Evolutionary conservation across 345 rosid genomes (phyloP).

Genomic region (Hibiscus tridactylites): DNA sequence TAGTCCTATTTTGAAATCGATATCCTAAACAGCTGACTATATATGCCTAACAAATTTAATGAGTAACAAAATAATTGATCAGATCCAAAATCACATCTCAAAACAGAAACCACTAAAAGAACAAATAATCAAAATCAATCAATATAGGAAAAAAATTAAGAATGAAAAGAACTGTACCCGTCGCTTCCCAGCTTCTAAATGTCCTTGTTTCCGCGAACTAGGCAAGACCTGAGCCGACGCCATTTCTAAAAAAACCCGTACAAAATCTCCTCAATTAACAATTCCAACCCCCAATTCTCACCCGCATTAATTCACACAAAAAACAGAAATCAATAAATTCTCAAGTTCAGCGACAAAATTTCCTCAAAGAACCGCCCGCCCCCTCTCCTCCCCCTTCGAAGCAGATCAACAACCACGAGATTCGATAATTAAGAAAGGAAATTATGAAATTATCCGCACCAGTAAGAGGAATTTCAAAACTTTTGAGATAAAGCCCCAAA

Average conservation of each 20-base stretch:
- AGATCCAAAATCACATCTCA: not conserved
- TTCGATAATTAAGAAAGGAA: not conserved
- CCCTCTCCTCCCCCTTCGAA: not conserved
- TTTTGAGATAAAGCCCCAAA: not conserved
- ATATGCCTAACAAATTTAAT: not conserved
- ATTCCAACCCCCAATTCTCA: not conserved
- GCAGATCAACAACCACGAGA: constrained; percentile 8
- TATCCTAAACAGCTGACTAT: not conserved
- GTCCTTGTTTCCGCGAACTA: constrained; percentile 67
- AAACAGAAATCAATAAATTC: not conserved
- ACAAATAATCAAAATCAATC: not conserved
- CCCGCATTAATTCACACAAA: constrained; percentile 12
- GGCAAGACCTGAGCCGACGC: constrained; percentile 92
- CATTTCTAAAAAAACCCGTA: constrained; percentile 37
- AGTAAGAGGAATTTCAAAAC: not conserved
- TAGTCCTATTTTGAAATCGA: not conserved
- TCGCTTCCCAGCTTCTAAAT: constrained; percentile 86
- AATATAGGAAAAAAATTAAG: no score
- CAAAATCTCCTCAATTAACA: constrained; percentile 17
- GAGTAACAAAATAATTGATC: not conserved
- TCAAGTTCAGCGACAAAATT: not conserved
- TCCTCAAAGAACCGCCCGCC: not conserved
- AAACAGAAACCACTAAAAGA: constrained; percentile 2
- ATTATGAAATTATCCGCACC: not conserved
- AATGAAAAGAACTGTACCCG: constrained; percentile 37